Conservation (phyloP, 345 rosid genomes). For the Citrus trifoliata region DNA sequence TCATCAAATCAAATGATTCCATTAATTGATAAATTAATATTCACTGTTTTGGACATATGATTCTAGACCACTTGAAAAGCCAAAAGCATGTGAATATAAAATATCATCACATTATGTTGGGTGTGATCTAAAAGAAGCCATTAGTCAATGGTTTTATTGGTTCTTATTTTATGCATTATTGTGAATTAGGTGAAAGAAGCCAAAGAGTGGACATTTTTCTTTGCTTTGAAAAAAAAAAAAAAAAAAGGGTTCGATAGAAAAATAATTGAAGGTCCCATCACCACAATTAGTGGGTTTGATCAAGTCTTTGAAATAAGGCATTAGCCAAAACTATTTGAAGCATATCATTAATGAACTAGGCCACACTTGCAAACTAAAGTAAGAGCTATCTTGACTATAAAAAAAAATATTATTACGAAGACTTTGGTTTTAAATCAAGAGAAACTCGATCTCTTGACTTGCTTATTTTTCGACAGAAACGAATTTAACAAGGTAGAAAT, state of each 20-base stretch:
- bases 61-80: background rate
- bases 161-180: too few relatives aligned
- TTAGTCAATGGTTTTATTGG: background rate
- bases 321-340: too few relatives aligned
- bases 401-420: too few relatives aligned
- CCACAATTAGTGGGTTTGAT: background rate
- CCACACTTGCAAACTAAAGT: background rate
- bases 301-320: background rate
- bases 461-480: too few relatives aligned
- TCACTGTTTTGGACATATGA: background rate
- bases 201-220: background rate
- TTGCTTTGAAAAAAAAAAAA: background rate
- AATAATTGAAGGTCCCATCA: background rate
- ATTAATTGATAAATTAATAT: background rate
- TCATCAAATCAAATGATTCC: background rate
- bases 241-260: background rate
- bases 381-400: background rate
- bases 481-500: too few relatives aligned
- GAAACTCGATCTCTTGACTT: too few relatives aligned
- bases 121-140: background rate
- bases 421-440: too few relatives aligned
- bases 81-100: background rate
- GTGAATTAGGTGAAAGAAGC: background rate
- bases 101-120: background rate
- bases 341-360: background rate